Evolutionary conservation across 2,329 filamentous ascomycete genomes (phyloP).

Genomic region (Penicillium sclerotiorum): DNA sequence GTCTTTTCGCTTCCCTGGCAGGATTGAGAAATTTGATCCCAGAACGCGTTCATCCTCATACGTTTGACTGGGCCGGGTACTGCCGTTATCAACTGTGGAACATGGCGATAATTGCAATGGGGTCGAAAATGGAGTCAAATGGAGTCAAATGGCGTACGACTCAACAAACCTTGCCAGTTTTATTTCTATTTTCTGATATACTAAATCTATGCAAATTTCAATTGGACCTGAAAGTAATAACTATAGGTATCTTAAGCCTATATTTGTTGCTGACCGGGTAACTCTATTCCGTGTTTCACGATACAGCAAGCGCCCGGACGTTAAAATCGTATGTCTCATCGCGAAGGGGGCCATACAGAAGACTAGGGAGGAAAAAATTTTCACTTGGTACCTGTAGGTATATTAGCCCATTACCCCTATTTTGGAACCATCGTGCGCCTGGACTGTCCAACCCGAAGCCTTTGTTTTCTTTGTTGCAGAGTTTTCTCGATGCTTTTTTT

Average conservation of each 20-base stretch:
- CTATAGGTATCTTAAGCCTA: not conserved
- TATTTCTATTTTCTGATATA: too few relatives aligned
- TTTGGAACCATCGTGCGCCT: slow-evolving; percentile 2
- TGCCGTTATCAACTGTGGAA: slow-evolving; percentile 5
- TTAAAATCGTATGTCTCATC: slow-evolving; percentile 17
- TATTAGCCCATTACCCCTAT: not conserved
- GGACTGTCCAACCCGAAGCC: not conserved
- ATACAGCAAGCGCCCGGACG: slow-evolving; percentile 12
- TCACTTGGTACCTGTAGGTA: too few relatives aligned
- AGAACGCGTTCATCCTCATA: too few relatives aligned
- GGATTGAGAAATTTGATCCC: too few relatives aligned
- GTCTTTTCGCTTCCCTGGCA: not conserved
- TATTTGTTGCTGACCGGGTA: not conserved
- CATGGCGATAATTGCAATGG: not conserved
- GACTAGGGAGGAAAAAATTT: not conserved
- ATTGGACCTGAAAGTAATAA: not conserved
- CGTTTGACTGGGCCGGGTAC: not conserved
- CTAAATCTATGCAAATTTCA: not conserved
- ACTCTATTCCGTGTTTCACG: slow-evolving; percentile 20
- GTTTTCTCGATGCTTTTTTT: not conserved
- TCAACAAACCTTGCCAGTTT: too few relatives aligned
- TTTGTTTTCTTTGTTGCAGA: not conserved
- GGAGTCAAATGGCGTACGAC: too few relatives aligned
- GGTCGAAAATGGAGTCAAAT: too few relatives aligned
- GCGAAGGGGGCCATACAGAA: not conserved